Percentiles rank a stretch among this genome's conserved stretches.
These are phyloP conservation scores for Zygotorulaspora chibaensis DNA, from an alignment of 805 yeast species.

Conservation along the genomic window DNA sequence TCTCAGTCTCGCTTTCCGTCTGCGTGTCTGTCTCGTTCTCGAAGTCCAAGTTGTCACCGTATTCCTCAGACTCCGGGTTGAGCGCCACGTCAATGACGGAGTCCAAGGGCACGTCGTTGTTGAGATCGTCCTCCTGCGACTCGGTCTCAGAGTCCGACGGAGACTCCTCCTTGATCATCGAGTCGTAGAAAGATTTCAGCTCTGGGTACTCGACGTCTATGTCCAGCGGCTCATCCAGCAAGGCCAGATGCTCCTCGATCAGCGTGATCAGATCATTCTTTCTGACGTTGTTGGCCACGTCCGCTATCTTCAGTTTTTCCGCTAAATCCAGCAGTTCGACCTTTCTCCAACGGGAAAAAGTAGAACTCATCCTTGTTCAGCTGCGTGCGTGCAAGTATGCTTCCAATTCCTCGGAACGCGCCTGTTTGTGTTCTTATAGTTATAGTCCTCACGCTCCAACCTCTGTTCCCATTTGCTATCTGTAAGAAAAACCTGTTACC, in stretches of 20 bases:
- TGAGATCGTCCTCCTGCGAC: background rate
- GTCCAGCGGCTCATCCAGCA: slow-evolving; percentile 21
- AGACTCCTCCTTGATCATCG: slow-evolving; percentile 6
- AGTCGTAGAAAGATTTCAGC: slow-evolving; percentile 23
- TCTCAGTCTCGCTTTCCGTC: slow-evolving; percentile 1
- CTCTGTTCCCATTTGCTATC: background rate
- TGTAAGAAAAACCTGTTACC: slow-evolving; percentile 1
- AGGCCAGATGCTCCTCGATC: slow-evolving; percentile 19
- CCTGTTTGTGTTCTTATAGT: background rate
- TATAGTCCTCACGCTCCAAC: background rate
- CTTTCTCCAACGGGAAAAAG: slow-evolving; percentile 27
- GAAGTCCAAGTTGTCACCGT: background rate
- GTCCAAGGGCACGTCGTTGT: background rate
- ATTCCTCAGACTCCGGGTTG: background rate
- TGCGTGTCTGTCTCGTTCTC: background rate
- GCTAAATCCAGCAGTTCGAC: slow-evolving; percentile 27
- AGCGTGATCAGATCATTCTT: slow-evolving; percentile 19
- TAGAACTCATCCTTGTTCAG: slow-evolving; percentile 6
- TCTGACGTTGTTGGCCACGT: slow-evolving; percentile 16
- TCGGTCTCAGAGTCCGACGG: background rate
- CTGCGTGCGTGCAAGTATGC: background rate
- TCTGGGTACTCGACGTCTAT: slow-evolving; percentile 27
- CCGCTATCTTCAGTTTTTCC: slow-evolving; percentile 22
- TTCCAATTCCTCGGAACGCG: background rate
- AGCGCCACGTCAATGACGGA: background rate